Conservation (phyloP, 352 stramenopile species). For the Phytophthora boehmeriae region DNA sequence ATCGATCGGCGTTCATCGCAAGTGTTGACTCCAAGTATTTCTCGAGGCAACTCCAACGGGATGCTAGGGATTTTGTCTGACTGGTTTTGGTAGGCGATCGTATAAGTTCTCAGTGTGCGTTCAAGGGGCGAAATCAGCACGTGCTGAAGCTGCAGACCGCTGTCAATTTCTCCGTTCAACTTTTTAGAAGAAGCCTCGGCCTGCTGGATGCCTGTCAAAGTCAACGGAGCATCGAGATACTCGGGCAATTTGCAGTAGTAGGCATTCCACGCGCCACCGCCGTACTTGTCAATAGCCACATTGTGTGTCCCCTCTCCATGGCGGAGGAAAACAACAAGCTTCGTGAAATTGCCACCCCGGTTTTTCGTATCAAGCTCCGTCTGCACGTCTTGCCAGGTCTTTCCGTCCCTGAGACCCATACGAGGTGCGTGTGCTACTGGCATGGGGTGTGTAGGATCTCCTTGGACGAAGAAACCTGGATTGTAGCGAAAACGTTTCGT, state of each 20-base stretch:
- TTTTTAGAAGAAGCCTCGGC: slow-evolving; percentile 11
- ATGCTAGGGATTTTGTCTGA: slow-evolving; percentile 13
- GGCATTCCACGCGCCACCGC: slow-evolving; percentile 27
- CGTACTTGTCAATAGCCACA: slow-evolving; percentile 34
- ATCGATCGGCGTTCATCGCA: slow-evolving; percentile 31
- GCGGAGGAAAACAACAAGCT: slow-evolving; percentile 34
- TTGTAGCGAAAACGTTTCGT: slow-evolving; percentile 21
- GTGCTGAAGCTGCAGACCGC: slow-evolving; percentile 19
- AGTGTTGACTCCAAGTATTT: slow-evolving; percentile 25
- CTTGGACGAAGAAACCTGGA: slow-evolving; percentile 29
- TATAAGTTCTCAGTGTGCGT: slow-evolving; percentile 27
- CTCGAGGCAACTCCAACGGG: slow-evolving; percentile 29
- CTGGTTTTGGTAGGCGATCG: slow-evolving; percentile 27
- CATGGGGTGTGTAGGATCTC: slow-evolving; percentile 7
- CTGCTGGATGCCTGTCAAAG: slow-evolving; percentile 24
- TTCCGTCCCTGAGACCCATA: slow-evolving; percentile 32
- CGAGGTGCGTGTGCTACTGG: slow-evolving; percentile 21
- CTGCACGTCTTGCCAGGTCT: slow-evolving; percentile 34
- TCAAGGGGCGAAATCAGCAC: slow-evolving; percentile 35
- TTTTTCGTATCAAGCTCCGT: slow-evolving; percentile 11
- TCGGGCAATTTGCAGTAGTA: slow-evolving; percentile 33
- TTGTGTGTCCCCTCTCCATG: slow-evolving; percentile 39
- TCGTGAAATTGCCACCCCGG: slow-evolving; percentile 10
- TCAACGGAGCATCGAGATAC: slow-evolving; percentile 32
- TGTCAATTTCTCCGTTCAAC: slow-evolving; percentile 23